Conservation (phyloP, 2,329 filamentous ascomycete genomes). For the Xylaria sp. region DNA sequence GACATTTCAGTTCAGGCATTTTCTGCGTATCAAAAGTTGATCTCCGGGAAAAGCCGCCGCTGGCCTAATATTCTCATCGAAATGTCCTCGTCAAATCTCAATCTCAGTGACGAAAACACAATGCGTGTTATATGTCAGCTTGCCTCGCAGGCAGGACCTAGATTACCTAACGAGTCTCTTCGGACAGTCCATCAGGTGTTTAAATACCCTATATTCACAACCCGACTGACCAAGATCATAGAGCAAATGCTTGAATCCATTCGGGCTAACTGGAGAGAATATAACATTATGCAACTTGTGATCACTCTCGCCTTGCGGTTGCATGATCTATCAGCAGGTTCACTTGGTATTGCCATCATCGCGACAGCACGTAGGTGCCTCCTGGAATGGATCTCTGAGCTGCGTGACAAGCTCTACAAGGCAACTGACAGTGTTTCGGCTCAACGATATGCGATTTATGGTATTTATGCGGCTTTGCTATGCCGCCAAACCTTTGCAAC, state of each 20-base stretch:
- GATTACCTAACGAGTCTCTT: constrained; percentile 46
- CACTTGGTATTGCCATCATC: not conserved
- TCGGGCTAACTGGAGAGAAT: constrained; percentile 67
- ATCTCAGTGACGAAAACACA: constrained; percentile 67
- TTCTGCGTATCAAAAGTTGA: constrained; percentile 59
- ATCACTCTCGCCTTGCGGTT: constrained; percentile 32
- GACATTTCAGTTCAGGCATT: constrained; percentile 63
- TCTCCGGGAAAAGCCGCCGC: constrained; percentile 57
- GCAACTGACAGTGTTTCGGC: constrained; percentile 34
- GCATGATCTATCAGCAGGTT: constrained; percentile 2
- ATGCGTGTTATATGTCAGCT: constrained; percentile 62
- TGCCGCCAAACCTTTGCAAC: constrained; percentile 52
- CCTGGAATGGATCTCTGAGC: constrained; percentile 25
- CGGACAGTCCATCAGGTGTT: constrained; percentile 63
- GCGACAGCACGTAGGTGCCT: constrained; percentile 17
- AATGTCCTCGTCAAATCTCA: constrained; percentile 64
- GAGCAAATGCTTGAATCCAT: constrained; percentile 56
- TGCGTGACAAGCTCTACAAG: constrained; percentile 13
- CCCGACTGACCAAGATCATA: constrained; percentile 59
- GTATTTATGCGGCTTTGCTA: constrained; percentile 65
- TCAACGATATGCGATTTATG: constrained; percentile 55
- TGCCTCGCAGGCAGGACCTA: constrained; percentile 65
- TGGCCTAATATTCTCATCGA: constrained; percentile 64
- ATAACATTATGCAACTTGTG: constrained; percentile 49
- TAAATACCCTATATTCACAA: constrained; percentile 59